Conservation (phyloP, 345 rosid genomes). For the Trapa bicornis region DNA sequence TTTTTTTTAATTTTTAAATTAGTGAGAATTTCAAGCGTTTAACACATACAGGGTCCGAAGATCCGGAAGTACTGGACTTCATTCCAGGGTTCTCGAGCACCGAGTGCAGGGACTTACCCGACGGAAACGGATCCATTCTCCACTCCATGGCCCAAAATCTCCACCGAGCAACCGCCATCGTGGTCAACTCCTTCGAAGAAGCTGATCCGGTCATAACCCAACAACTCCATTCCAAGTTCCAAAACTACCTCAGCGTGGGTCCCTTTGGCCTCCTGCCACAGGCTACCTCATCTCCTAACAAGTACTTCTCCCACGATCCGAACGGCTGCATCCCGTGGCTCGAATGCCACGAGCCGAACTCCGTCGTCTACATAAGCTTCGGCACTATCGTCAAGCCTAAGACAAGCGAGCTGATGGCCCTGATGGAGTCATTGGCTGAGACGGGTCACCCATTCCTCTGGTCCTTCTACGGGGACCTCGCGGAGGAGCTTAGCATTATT, state of each 20-base stretch:
- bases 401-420: conserved; percentile 26
- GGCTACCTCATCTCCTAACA: conserved; percentile 8
- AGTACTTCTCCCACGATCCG: conserved; percentile 11
- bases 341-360: conserved; percentile 19
- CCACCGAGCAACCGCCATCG: conserved; percentile 28
- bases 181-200: conserved; percentile 26
- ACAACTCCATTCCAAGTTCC: conserved; percentile 19
- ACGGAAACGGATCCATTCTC: conserved; percentile 11
- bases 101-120: conserved; percentile 19
- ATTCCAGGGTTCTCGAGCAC: conserved; percentile 26
- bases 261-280: conserved; percentile 15
- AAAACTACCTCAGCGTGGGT: conserved; percentile 26
- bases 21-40: no score
- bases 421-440: conserved; percentile 31
- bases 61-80: conserved; percentile 20
- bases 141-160: conserved; percentile 21
- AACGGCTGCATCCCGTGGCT: conserved; percentile 45
- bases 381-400: conserved; percentile 35
- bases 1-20: no score
- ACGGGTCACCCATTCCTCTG: conserved; percentile 39
- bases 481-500: background rate
- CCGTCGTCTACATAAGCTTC: conserved; percentile 48
- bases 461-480: conserved; percentile 19
- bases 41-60: conserved; percentile 13
- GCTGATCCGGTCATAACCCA: conserved; percentile 16